These are phyloP conservation scores for Zarea fungicola DNA, from an alignment of 2,329 filamentous ascomycete species.

Conservation along the genomic window DNA sequence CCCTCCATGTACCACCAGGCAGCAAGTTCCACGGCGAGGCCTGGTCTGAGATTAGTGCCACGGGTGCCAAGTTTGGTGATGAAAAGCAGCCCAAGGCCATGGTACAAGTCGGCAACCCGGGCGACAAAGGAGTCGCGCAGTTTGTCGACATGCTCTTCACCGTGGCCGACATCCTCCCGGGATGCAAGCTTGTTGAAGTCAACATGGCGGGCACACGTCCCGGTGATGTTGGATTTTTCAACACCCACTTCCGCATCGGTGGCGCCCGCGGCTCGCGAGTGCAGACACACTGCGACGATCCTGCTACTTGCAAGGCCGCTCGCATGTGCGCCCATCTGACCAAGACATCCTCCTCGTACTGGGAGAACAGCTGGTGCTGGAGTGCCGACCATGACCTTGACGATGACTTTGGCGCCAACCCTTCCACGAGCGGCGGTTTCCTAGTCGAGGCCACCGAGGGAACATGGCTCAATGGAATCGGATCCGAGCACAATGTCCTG, in stretches of 20 bases:
- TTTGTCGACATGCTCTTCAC: conserved; percentile 47
- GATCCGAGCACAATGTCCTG: conserved; percentile 45
- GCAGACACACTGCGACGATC: conserved; percentile 31
- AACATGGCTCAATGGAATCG: conserved; percentile 48
- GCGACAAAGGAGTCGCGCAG: conserved; percentile 41
- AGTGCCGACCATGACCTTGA: conserved; percentile 46
- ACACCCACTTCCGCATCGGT: conserved; percentile 38
- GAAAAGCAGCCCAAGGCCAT: conserved; percentile 38
- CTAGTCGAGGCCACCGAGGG: conserved; percentile 39
- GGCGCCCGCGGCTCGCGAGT: conserved; percentile 36
- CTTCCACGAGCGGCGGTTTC: conserved; percentile 41
- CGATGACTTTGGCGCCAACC: conserved; percentile 31
- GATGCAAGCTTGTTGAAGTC: conserved; percentile 36
- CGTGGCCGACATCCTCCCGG: conserved; percentile 37
- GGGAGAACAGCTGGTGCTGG: conserved; percentile 50
- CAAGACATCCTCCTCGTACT: conserved; percentile 39
- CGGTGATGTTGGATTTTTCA: conserved; percentile 45
- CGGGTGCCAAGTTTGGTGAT: conserved; percentile 40
- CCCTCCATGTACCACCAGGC: conserved; percentile 36
- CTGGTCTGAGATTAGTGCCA: conserved; percentile 31
- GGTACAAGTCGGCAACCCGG: conserved; percentile 43
- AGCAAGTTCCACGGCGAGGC: conserved; percentile 16
- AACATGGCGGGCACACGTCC: conserved; percentile 39
- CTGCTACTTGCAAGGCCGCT: conserved; percentile 38
- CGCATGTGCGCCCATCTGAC: conserved; percentile 45